A percentile compares a stretch with the other conserved stretches of the same genome.
These are phyloP conservation scores for Wickerhamomyces subpelliculosus DNA, from an alignment of 805 yeast species.

Conservation along the genomic window DNA sequence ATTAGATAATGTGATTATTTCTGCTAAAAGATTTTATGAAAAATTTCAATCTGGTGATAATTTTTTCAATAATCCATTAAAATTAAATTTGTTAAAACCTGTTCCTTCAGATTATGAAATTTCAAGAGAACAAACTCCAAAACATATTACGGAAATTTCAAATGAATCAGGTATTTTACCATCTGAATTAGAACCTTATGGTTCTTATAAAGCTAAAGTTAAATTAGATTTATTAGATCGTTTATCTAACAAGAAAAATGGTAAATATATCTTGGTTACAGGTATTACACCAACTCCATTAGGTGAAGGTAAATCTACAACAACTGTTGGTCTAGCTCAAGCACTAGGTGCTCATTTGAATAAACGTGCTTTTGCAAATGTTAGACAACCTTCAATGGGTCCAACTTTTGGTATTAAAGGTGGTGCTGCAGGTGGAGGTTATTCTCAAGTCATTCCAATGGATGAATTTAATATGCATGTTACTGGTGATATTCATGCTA, in stretches of 20 bases:
- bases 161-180: slow-evolving; percentile 73
- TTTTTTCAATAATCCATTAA: slow-evolving; percentile 47
- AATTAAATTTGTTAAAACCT: slow-evolving; percentile 48
- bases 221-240: slow-evolving; percentile 64
- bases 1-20: slow-evolving; percentile 70
- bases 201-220: slow-evolving; percentile 86
- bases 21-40: slow-evolving; percentile 58
- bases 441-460: slow-evolving; percentile 97
- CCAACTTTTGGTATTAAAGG: slow-evolving; percentile 99
- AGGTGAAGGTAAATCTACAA: slow-evolving; percentile 97
- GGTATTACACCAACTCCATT: slow-evolving; percentile 98
- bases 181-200: slow-evolving; percentile 80
- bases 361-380: slow-evolving; percentile 83
- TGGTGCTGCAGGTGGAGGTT: slow-evolving; percentile 99
- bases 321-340: slow-evolving; percentile 95
- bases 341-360: slow-evolving; percentile 89
- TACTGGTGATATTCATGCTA: slow-evolving; percentile 97
- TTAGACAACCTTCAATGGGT: slow-evolving; percentile 97
- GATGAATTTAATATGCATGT: slow-evolving; percentile 97
- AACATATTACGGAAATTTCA: slow-evolving; percentile 70
- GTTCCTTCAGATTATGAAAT: slow-evolving; percentile 91
- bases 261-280: slow-evolving; percentile 85
- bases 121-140: slow-evolving; percentile 84
- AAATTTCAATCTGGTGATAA: slow-evolving; percentile 34
- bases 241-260: slow-evolving; percentile 55